Evolutionary conservation across 163 green algal species (phyloP).

Genomic region (Chlorella variabilis): DNA sequence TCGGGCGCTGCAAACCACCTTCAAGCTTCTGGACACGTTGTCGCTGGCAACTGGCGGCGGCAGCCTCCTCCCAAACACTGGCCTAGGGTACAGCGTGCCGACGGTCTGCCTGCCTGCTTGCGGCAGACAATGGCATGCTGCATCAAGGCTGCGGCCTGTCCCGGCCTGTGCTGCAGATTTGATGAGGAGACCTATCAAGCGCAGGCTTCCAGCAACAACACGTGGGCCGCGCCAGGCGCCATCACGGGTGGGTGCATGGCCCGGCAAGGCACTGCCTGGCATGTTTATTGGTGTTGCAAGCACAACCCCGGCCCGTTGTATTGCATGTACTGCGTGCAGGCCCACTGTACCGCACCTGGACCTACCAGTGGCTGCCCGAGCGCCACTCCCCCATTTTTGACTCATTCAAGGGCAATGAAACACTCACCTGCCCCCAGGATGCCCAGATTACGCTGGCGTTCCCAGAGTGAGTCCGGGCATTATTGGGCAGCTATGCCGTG

Average conservation of each 20-base stretch:
- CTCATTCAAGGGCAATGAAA: background rate
- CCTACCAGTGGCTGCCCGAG: conserved; percentile 25
- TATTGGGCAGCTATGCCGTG: no score
- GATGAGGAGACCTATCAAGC: background rate
- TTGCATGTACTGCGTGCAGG: conserved; percentile 2
- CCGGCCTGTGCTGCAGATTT: no score
- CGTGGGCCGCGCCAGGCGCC: background rate
- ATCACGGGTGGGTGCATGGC: conserved; percentile 15
- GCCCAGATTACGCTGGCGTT: background rate
- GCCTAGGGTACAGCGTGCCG: background rate
- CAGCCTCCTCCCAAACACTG: background rate
- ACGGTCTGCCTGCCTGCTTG: background rate
- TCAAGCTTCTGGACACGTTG: background rate
- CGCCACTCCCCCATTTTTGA: background rate
- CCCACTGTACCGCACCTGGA: conserved; percentile 8
- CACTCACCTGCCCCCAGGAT: conserved; percentile 11
- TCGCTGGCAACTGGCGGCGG: background rate
- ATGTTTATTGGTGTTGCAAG: background rate
- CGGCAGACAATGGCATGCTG: no score
- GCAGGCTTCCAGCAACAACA: background rate
- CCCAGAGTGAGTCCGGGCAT: conserved; percentile 8
- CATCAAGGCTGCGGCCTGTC: no score
- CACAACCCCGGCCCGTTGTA: background rate
- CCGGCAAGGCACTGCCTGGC: no score
- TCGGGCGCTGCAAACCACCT: background rate